Percentiles rank a stretch among this genome's conserved stretches.
Conservation (phyloP, 768 basidiomycete genomes). For the Hebeloma cylindrosporum region DNA sequence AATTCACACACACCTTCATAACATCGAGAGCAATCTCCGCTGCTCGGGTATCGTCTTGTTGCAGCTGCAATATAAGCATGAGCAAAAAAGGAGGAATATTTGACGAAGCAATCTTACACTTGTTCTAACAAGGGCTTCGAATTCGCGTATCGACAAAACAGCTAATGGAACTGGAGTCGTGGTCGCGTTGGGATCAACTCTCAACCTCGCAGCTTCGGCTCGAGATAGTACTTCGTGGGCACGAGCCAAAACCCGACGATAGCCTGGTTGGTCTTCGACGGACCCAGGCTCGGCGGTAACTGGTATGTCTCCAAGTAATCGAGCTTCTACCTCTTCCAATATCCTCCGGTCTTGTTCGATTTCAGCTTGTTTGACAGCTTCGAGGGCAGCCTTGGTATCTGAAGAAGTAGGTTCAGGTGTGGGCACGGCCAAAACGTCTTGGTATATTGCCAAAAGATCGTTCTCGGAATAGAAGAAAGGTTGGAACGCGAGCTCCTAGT, state of each 20-base stretch:
- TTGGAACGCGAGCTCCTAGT: slow-evolving; percentile 33
- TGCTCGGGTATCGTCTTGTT: slow-evolving; percentile 43
- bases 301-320: slow-evolving; percentile 26
- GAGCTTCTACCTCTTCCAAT: slow-evolving; percentile 35
- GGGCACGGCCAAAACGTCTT: slow-evolving; percentile 42
- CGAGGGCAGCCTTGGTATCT: slow-evolving; percentile 13
- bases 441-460: slow-evolving; percentile 42
- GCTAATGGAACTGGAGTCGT: slow-evolving; percentile 39
- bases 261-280: slow-evolving; percentile 17
- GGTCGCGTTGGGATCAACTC: slow-evolving; percentile 15
- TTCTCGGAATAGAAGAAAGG: slow-evolving; percentile 41
- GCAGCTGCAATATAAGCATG: slow-evolving; percentile 37
- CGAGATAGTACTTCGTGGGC: slow-evolving; percentile 36
- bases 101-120: slow-evolving; percentile 39
- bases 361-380: slow-evolving; percentile 20
- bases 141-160: slow-evolving; percentile 52
- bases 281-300: slow-evolving; percentile 4
- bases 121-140: slow-evolving; percentile 51
- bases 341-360: slow-evolving; percentile 33
- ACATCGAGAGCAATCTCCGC: slow-evolving; percentile 53
- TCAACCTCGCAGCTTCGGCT: slow-evolving; percentile 28
- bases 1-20: slow-evolving; percentile 46
- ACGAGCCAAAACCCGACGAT: slow-evolving; percentile 35
- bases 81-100: slow-evolving; percentile 7
- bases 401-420: slow-evolving; percentile 9